Evolutionary conservation across 2,329 filamentous ascomycete genomes (phyloP), one percentile per base, ranked within the genome.

Genomic region (Xylaria sp.): DNA sequence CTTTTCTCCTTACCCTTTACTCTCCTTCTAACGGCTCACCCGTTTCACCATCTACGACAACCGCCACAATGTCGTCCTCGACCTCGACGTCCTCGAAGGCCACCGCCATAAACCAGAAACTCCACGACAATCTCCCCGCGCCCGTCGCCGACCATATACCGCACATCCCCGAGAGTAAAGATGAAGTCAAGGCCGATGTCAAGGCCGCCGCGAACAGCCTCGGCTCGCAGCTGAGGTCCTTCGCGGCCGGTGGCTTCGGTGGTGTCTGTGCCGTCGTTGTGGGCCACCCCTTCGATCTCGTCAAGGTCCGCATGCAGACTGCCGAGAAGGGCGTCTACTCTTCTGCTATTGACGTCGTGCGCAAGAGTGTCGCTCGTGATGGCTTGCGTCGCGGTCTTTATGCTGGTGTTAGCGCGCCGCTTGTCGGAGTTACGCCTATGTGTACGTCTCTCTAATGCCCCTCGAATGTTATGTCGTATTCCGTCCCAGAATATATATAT

Each of bases 401-500:
- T 82, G 96, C 96, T n/a, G 96, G 96, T 81, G 95, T 99, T 55
- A 96, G 92, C 75, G 96, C 96, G 76, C 96, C 96, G 54, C 84
- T 99, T 71, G 92, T 98, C 10, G 96, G 96, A 63, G 96, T 99
- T 18, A 99, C 96, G 70, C 96, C 96, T 65, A 99, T 99, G 96
- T 99, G 94, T 98, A 88, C 83, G 94, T 71, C 41, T 48, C 31
- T 10, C 23, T 13, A 9, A 10, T 12, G 23, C 23, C 20, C 44
- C 18, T 46, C 6, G n/a, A 46, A 5, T 18, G 15, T 18, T 5
- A n/a, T n/a, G 8, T 48, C 46, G 25, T 39, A 25, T 23, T n/a
- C 18, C 15, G 20, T 25, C n/a, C 13, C n/a, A 48, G 10, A 3
- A 44, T 25, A 28, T 28, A 44, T 0, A 25, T 25, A 28, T 28